Percentiles rank a stretch among this genome's conserved stretches.
These are phyloP conservation scores for Circinella minor DNA, from an alignment of 371 early-diverging fungal genomes.

Conservation along the genomic window DNA sequence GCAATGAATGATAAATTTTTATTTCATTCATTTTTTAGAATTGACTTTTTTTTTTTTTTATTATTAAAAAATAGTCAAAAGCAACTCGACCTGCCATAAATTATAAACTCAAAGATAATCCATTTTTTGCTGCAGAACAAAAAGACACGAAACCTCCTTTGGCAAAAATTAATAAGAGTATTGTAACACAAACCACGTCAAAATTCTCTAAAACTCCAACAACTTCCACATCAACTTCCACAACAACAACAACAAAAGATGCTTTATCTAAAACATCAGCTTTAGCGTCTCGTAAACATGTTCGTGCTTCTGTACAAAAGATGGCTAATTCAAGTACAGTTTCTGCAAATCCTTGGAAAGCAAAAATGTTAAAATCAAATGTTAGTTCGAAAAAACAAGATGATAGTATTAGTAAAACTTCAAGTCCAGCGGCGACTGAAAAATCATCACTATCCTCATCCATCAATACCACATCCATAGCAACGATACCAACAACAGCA, in stretches of 20 bases:
- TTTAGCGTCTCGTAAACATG: constrained; percentile 7
- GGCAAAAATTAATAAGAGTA: constrained; percentile 5
- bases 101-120: constrained; percentile 26
- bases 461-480: not conserved
- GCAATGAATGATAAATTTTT: too few species aligned
- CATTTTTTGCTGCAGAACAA: constrained; percentile 18
- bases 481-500: not conserved
- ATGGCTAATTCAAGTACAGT: constrained; percentile 23
- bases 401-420: not conserved
- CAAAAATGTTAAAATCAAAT: not conserved
- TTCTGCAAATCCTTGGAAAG: constrained; percentile 25
- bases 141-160: constrained; percentile 18
- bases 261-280: not conserved
- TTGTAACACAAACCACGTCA: constrained; percentile 12
- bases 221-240: not conserved
- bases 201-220: constrained; percentile 14
- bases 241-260: too few species aligned
- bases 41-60: not conserved
- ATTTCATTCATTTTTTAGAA: too few species aligned
- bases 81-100: constrained; percentile 12
- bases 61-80: not conserved
- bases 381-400: not conserved
- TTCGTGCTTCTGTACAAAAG: constrained; percentile 23
- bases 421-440: not conserved
- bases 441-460: not conserved